Conservation (phyloP, 345 rosid genomes). For the Eucalyptus cladocalyx region DNA sequence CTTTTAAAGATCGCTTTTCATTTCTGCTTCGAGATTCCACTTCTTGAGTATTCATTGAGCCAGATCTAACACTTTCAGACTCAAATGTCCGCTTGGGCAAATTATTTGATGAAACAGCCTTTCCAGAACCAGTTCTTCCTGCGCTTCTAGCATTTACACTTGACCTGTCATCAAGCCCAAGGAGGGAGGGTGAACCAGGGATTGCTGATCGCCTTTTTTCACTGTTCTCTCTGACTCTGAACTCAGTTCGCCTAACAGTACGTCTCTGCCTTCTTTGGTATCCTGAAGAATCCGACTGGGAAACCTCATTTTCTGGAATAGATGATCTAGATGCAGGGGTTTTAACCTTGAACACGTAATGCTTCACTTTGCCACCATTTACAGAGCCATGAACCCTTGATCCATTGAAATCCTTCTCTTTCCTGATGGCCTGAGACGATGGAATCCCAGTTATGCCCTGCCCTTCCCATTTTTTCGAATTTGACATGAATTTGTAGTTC, state of each 20-base stretch:
- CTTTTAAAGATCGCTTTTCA: slow-evolving; percentile 40
- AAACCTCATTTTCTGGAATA: slow-evolving; percentile 30
- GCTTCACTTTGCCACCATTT: slow-evolving; percentile 34
- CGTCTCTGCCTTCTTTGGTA: slow-evolving; percentile 53
- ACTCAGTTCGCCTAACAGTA: slow-evolving; percentile 39
- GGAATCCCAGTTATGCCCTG: slow-evolving; percentile 21
- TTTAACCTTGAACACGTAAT: slow-evolving; percentile 28
- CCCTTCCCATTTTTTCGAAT: slow-evolving; percentile 23
- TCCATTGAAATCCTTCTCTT: slow-evolving; percentile 14
- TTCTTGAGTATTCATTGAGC: slow-evolving; percentile 16
- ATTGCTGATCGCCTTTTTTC: slow-evolving; percentile 23
- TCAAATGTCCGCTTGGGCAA: slow-evolving; percentile 34
- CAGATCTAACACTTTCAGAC: slow-evolving; percentile 32
- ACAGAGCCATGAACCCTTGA: slow-evolving; percentile 23
- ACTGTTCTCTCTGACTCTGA: slow-evolving; percentile 58
- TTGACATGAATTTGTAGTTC: slow-evolving; percentile 9
- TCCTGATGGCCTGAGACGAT: slow-evolving; percentile 6
- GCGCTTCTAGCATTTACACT: slow-evolving; percentile 25
- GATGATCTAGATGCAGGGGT: slow-evolving; percentile 42
- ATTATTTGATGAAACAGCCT: slow-evolving; percentile 41
- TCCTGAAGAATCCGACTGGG: slow-evolving; percentile 44
- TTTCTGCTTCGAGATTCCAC: slow-evolving; percentile 24
- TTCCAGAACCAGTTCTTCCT: slow-evolving; percentile 31
- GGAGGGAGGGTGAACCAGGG: slow-evolving; percentile 14
- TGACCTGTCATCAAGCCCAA: slow-evolving; percentile 34